phyloP scores from a whole-genome alignment of 148 eudicot species.

The Rhododendron simsii region DNA sequence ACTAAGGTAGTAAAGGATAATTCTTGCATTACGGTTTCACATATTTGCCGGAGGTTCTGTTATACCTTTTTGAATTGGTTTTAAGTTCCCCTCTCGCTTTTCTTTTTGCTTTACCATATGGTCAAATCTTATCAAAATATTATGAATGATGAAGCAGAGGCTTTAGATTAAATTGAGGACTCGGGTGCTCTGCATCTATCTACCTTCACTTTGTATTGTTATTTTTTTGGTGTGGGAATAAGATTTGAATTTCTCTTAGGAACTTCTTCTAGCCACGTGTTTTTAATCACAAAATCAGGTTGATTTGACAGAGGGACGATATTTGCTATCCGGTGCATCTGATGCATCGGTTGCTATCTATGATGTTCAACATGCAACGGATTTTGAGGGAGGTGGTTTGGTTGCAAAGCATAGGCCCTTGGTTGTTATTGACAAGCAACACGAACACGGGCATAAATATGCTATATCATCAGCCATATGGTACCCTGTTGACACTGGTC shows the following conservation, averaged over 20 bases:
- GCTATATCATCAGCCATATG: conserved; percentile 85
- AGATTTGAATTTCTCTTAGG: conserved; percentile 8
- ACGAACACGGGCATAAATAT: conserved; percentile 74
- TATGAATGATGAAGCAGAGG: background rate
- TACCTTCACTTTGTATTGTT: background rate
- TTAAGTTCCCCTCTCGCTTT: background rate
- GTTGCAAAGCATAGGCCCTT: conserved; percentile 67
- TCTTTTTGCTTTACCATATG: background rate
- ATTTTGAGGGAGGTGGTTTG: conserved; percentile 51
- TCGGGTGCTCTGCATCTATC: background rate
- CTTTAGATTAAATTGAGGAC: background rate
- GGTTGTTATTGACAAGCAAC: conserved; percentile 70
- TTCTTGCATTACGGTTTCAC: background rate
- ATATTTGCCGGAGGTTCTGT: background rate
- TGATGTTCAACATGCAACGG: conserved; percentile 75
- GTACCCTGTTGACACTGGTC: conserved; percentile 95
- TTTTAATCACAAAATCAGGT: conserved; percentile 42
- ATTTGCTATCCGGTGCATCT: conserved; percentile 78
- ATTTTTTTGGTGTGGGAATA: background rate
- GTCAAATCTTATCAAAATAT: background rate
- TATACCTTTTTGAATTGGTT: background rate
- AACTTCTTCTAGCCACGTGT: conserved; percentile 14
- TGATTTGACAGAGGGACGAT: conserved; percentile 86
- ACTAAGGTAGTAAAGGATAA: background rate
- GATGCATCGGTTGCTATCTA: conserved; percentile 86